Percentiles rank a stretch among this genome's conserved stretches.
Evolutionary conservation across 164 flowering plant genomes (phyloP).

Genomic region (Stephania yunnanensis): DNA sequence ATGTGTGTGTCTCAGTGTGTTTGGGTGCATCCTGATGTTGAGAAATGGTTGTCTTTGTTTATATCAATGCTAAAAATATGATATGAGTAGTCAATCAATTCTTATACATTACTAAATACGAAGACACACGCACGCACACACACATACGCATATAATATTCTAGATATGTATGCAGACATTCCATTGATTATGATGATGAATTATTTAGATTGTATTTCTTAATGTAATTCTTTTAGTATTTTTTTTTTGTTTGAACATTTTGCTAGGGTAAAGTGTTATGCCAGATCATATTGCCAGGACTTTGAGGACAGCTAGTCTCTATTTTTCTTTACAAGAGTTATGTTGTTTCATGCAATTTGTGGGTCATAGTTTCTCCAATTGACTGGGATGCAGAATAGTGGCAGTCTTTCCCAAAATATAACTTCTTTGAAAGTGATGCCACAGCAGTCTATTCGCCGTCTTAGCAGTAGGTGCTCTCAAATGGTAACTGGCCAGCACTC

Average conservation of each 20-base stretch:
- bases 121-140: too few relatives aligned
- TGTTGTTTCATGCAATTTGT: slow-evolving; percentile 7
- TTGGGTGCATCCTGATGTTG: too few relatives aligned
- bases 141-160: too few relatives aligned
- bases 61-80: too few relatives aligned
- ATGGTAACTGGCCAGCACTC: slow-evolving; percentile 73
- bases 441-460: slow-evolving; percentile 60
- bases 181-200: too few relatives aligned
- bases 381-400: slow-evolving; percentile 58
- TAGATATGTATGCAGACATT: too few relatives aligned
- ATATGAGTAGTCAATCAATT: too few relatives aligned
- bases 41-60: too few relatives aligned
- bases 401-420: slow-evolving; percentile 41
- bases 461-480: slow-evolving; percentile 70
- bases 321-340: slow-evolving; percentile 5
- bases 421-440: slow-evolving; percentile 44
- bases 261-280: slow-evolving; percentile 14
- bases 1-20: too few relatives aligned
- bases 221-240: neutral
- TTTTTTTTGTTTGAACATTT: neutral
- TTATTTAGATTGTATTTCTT: neutral
- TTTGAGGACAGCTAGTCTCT: slow-evolving; percentile 5
- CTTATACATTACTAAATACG: too few relatives aligned
- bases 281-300: slow-evolving; percentile 8
- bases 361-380: slow-evolving; percentile 7